A percentile compares a stretch with the other conserved stretches of the same genome.
These are phyloP conservation scores for Blastobotrys parvus DNA, from an alignment of 805 yeast species.

Conservation along the genomic window DNA sequence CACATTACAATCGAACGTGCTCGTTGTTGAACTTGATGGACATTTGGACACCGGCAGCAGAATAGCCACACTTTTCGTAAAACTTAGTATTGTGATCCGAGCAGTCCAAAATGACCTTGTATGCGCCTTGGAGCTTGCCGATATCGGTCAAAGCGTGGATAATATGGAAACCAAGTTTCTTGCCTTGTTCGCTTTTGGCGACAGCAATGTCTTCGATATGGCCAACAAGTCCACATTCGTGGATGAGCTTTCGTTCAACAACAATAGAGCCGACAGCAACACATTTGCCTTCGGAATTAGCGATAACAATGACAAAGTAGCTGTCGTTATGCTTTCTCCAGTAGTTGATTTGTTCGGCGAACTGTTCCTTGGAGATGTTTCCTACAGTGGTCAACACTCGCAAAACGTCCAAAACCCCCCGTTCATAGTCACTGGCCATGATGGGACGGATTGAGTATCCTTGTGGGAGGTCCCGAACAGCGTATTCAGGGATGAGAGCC, in stretches of 20 bases:
- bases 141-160: constrained; percentile 53
- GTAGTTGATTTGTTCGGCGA: constrained; percentile 41
- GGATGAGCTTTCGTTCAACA: constrained; percentile 74
- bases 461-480: constrained; percentile 35
- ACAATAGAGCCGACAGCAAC: constrained; percentile 82
- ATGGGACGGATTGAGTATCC: constrained; percentile 62
- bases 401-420: constrained; percentile 57
- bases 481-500: constrained; percentile 21
- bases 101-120: constrained; percentile 87
- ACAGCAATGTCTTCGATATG: constrained; percentile 95
- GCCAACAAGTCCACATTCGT: constrained; percentile 76
- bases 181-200: constrained; percentile 66
- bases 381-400: constrained; percentile 79
- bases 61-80: constrained; percentile 81
- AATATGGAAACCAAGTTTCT: constrained; percentile 62
- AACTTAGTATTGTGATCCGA: constrained; percentile 72
- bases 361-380: constrained; percentile 43
- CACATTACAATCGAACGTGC: constrained; percentile 13
- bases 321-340: constrained; percentile 48
- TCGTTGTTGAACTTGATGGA: constrained; percentile 17
- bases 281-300: constrained; percentile 41
- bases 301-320: constrained; percentile 65
- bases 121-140: constrained; percentile 60
- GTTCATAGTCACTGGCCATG: constrained; percentile 44
- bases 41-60: constrained; percentile 36